These are phyloP conservation scores for Taphrina flavorubra DNA, from an alignment of 1,139 yeast species.

Conservation along the genomic window DNA sequence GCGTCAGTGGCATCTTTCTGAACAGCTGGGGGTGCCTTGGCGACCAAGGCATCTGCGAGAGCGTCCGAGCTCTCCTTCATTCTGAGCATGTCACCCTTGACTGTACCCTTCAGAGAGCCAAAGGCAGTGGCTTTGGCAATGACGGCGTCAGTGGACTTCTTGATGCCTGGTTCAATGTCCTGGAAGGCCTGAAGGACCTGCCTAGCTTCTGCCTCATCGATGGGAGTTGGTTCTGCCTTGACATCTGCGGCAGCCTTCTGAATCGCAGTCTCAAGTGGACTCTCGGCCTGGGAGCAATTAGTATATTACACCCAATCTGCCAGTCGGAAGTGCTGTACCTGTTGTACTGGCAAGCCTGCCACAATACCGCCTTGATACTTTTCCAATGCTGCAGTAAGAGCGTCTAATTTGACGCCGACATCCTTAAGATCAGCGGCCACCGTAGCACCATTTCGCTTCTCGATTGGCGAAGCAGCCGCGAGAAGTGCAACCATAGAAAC, in stretches of 20 bases:
- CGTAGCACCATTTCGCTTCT: slow-evolving; percentile 20
- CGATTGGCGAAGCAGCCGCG: slow-evolving; percentile 17
- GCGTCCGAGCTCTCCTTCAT: slow-evolving; percentile 16
- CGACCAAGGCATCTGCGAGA: slow-evolving; percentile 13
- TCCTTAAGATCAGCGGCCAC: slow-evolving; percentile 12
- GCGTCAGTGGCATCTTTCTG: slow-evolving; percentile 14
- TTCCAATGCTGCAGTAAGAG: slow-evolving; percentile 12
- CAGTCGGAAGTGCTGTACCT: neutral
- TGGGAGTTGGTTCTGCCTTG: slow-evolving; percentile 27
- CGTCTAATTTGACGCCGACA: slow-evolving; percentile 18
- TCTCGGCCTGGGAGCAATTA: slow-evolving; percentile 4
- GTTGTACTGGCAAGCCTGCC: slow-evolving; percentile 26
- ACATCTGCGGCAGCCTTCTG: slow-evolving; percentile 25
- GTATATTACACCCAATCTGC: neutral
- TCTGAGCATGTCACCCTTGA: slow-evolving; percentile 19
- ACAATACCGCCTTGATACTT: slow-evolving; percentile 23
- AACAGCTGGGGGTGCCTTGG: slow-evolving; percentile 7
- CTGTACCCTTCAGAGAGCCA: slow-evolving; percentile 26
- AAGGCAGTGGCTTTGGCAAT: slow-evolving; percentile 5
- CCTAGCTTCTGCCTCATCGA: slow-evolving; percentile 29
- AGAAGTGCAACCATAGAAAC: slow-evolving; percentile 9
- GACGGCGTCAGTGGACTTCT: slow-evolving; percentile 23
- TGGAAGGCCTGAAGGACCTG: slow-evolving; percentile 21
- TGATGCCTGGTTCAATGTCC: slow-evolving; percentile 27
- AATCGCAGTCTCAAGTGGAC: slow-evolving; percentile 14